Conservation (phyloP, 352 stramenopile species). For the Hyphochytrium catenoides region DNA sequence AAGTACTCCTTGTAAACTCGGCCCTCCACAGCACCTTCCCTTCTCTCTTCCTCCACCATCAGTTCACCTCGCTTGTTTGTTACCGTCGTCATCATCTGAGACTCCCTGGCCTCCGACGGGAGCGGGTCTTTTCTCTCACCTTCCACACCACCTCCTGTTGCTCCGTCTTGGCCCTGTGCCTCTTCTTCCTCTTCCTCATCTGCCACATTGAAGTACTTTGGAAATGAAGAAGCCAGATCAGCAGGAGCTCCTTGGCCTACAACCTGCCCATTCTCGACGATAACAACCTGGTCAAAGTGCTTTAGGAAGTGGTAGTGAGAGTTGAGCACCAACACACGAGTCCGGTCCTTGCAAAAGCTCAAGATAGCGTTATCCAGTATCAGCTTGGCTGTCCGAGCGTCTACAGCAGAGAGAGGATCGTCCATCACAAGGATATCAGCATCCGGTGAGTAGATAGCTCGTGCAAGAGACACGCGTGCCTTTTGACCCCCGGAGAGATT, state of each 20-base stretch:
- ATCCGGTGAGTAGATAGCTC: slow-evolving; percentile 71
- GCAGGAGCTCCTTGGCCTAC: slow-evolving; percentile 42
- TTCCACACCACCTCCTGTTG: slow-evolving; percentile 3
- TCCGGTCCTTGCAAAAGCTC: slow-evolving; percentile 44
- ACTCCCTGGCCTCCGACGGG: slow-evolving; percentile 8
- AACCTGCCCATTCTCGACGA: slow-evolving; percentile 40
- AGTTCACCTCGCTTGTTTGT: too few species aligned
- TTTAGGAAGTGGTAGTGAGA: slow-evolving; percentile 69
- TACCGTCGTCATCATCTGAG: too few species aligned
- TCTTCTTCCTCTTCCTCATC: slow-evolving; percentile 1
- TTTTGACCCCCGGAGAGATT: slow-evolving; percentile 91
- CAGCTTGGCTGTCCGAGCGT: slow-evolving; percentile 82
- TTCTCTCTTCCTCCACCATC: slow-evolving; percentile 37
- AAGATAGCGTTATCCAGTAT: slow-evolving; percentile 84
- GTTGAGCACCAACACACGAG: slow-evolving; percentile 76
- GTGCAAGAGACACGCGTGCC: slow-evolving; percentile 67
- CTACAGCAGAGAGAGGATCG: slow-evolving; percentile 83
- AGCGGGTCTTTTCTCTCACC: slow-evolving; percentile 2
- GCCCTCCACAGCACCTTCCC: slow-evolving; percentile 25
- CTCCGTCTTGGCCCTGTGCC: slow-evolving; percentile 1
- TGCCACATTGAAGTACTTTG: slow-evolving; percentile 7
- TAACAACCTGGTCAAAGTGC: slow-evolving; percentile 22
- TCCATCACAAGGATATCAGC: slow-evolving; percentile 88
- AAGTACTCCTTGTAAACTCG: slow-evolving; percentile 28
- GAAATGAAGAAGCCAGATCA: slow-evolving; percentile 21